phyloP scores from a whole-genome alignment of 2,329 filamentous ascomycete species.

The Neofusicoccum sp. region DNA sequence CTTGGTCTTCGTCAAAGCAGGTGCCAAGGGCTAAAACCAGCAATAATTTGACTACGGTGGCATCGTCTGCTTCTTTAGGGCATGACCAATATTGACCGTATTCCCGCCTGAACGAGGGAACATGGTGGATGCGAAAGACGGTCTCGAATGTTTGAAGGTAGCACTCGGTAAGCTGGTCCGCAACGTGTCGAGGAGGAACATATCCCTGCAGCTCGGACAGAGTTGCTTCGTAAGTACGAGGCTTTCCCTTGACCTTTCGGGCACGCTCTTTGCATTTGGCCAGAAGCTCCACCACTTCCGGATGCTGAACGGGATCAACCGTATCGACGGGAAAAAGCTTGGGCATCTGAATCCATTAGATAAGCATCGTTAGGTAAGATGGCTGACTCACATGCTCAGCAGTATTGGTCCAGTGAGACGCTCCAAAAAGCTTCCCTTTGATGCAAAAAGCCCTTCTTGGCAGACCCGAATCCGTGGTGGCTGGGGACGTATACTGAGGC shows the following conservation, averaged over 20 bases:
- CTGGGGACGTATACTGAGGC: not conserved
- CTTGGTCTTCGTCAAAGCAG: not conserved
- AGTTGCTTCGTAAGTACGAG: slow-evolving; percentile 23
- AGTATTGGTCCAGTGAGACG: slow-evolving; percentile 57
- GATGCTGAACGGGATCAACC: not conserved
- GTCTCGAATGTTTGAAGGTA: slow-evolving; percentile 28
- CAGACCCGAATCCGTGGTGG: not conserved
- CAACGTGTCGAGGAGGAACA: slow-evolving; percentile 12
- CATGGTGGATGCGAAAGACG: slow-evolving; percentile 26
- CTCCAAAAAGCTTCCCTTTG: slow-evolving; percentile 49
- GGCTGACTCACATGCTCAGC: slow-evolving; percentile 42
- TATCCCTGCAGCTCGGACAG: slow-evolving; percentile 11
- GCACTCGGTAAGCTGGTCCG: slow-evolving; percentile 24
- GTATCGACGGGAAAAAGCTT: slow-evolving; percentile 19
- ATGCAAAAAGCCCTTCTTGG: not conserved
- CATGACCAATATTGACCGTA: slow-evolving; percentile 26
- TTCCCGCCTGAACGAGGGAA: slow-evolving; percentile 25
- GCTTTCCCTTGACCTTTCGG: slow-evolving; percentile 22
- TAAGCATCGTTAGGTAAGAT: too few species aligned
- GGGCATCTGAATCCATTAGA: slow-evolving; percentile 4
- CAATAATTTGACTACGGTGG: not conserved
- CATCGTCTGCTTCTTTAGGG: slow-evolving; percentile 18
- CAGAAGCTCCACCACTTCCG: not conserved
- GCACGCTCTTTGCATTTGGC: slow-evolving; percentile 19
- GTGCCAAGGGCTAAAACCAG: slow-evolving; percentile 25